Percentiles rank a stretch among this genome's conserved stretches.
Evolutionary conservation across 257 asterid genomes (phyloP).

Genomic region (Ophiorrhiza pumila): DNA sequence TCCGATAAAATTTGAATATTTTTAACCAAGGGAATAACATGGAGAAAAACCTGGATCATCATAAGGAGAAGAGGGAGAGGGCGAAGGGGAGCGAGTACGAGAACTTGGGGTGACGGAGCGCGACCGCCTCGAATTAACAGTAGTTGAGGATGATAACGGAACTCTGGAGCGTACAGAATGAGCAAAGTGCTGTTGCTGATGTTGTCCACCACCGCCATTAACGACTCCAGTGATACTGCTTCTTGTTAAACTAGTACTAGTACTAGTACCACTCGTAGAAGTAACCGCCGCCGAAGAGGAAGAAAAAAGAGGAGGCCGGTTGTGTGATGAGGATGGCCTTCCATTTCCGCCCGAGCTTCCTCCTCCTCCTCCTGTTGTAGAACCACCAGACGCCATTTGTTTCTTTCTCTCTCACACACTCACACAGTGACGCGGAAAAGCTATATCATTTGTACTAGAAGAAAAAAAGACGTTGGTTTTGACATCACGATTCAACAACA

Average conservation of each 20-base stretch:
- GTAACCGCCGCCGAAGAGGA: constrained; percentile 11
- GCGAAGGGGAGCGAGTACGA: constrained; percentile 47
- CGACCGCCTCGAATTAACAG: constrained; percentile 55
- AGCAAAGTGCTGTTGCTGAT: constrained; percentile 18
- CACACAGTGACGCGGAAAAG: background rate
- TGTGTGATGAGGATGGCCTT: constrained; percentile 31
- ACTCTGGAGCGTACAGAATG: constrained; percentile 41
- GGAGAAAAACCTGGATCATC: constrained; percentile 15
- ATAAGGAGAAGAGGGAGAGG: constrained; percentile 30
- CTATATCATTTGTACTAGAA: too few relatives aligned
- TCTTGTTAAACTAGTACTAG: constrained; percentile 26
- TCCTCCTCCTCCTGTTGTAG: background rate
- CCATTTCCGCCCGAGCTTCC: constrained; percentile 13
- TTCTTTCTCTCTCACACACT: background rate
- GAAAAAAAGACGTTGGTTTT: too few relatives aligned
- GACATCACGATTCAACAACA: too few relatives aligned
- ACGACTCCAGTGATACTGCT: background rate
- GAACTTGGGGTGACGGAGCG: constrained; percentile 84
- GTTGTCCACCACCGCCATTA: constrained; percentile 13
- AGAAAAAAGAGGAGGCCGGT: constrained; percentile 16
- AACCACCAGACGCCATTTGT: constrained; percentile 7
- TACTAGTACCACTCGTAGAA: background rate
- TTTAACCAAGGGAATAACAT: background rate
- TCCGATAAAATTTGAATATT: background rate
- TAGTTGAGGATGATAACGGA: constrained; percentile 18